These are phyloP conservation scores for Solanum sejunctum DNA, from an alignment of 257 asterid species.

Conservation along the genomic window DNA sequence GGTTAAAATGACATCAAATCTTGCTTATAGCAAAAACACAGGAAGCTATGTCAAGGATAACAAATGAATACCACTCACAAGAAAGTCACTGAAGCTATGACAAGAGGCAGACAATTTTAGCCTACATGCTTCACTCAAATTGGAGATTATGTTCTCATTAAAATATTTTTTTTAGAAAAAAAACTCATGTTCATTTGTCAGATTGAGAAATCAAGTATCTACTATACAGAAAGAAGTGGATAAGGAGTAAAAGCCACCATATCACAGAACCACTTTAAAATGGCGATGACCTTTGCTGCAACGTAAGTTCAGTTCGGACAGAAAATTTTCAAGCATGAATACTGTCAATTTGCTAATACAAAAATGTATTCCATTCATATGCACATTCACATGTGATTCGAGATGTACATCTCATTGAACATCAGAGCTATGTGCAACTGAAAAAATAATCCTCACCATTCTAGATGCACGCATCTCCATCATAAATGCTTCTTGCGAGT, in stretches of 20 bases:
- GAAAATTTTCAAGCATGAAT: background rate
- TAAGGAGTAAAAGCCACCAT: background rate
- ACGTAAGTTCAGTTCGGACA: background rate
- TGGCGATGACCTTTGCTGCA: background rate
- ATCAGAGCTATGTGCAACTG: background rate
- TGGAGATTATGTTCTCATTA: background rate
- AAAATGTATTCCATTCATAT: background rate
- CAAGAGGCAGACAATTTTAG: background rate
- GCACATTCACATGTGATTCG: background rate
- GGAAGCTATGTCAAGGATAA: background rate
- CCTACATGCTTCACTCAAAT: background rate
- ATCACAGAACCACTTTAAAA: background rate
- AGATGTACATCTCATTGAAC: background rate
- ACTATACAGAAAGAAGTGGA: background rate
- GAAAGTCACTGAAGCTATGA: background rate
- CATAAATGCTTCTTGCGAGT: conserved; percentile 88
- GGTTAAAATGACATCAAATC: background rate
- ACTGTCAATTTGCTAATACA: background rate
- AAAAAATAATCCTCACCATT: conserved; percentile 37
- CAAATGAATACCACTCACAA: background rate
- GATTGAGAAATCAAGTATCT: background rate
- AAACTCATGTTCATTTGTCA: background rate
- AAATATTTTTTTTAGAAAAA: no score
- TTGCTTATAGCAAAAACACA: background rate
- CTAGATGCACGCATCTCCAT: conserved; percentile 93